Evolutionary conservation across 2,329 filamentous ascomycete genomes (phyloP), one percentile per base, ranked within the genome.

Genomic region (Cladosporium sp.): DNA sequence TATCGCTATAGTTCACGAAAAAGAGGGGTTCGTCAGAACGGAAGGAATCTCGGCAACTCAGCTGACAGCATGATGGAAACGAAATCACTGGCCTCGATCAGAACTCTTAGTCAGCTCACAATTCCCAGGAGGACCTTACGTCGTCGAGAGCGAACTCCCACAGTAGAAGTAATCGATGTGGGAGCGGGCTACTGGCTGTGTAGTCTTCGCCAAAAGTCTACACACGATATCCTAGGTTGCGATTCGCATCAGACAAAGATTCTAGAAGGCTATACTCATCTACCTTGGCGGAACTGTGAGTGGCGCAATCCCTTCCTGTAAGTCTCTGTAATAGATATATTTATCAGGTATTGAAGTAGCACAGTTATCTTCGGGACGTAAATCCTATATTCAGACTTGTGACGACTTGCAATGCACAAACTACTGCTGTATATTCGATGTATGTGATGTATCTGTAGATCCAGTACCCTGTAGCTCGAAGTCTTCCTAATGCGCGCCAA

Each of bases 1-100:
- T 5, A 28, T 28, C 25, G 18, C 13, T 28, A 54, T 32, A 2
- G 28, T 30, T 53, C 16, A 16, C 16, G 16, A 14, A 32, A 28
- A 54, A 32, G 51, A 54, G 51, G 51, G 51, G 51, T 54, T 21
- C 18, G 11, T 54, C 18, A 54, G 13, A 30, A n/a, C 51, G 51
- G 26, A 54, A 54, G 30, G 26, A 26, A 14, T 54, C 14, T 53
- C 49, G 49, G 49, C 49, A 54, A 21, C 26, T 32, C 26, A 54
- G 51, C 51, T 28, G 51, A 32, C 51, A 21, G 10, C 26, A 21
- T 54, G 26, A 23, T 6, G n/a, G 18, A 7, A 32, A 5, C 13
- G 18, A 7, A 32, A 5, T n/a, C 10, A 32, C 11, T 32, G n/a
- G 39, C n/a, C 7, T 46, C 39, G n/a, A 46, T 21, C 39, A 46